These are phyloP conservation scores for Mycena haematopus DNA, from an alignment of 768 basidiomycete genomes.

Conservation along the genomic window DNA sequence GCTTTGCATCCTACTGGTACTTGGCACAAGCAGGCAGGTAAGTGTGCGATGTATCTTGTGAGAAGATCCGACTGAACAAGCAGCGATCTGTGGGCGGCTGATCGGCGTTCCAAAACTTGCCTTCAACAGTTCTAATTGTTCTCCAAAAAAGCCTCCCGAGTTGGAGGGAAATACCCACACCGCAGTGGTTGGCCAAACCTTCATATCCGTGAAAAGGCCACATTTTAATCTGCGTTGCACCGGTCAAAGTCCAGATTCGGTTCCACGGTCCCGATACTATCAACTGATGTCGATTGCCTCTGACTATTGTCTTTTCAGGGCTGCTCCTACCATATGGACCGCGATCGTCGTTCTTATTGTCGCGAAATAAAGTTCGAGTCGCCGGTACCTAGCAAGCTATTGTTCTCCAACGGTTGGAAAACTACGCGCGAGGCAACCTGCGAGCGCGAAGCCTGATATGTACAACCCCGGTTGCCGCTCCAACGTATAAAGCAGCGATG, in stretches of 20 bases:
- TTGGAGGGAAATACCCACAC: neutral
- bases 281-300: neutral
- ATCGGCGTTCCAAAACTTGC: slow-evolving; percentile 2
- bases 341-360: slow-evolving; percentile 23
- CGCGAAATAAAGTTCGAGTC: neutral
- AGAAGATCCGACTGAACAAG: neutral
- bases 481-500: slow-evolving; percentile 4
- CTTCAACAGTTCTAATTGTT: slow-evolving; percentile 16
- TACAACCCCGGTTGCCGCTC: neutral
- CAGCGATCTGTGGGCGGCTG: slow-evolving; percentile 6
- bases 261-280: neutral
- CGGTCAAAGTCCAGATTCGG: neutral
- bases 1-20: too few relatives aligned
- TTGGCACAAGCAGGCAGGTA: too few relatives aligned
- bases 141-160: neutral
- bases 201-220: too few relatives aligned
- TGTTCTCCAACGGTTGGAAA: slow-evolving; percentile 5
- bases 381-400: slow-evolving; percentile 2
- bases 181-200: too few relatives aligned
- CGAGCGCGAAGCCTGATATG: neutral
- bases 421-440: neutral
- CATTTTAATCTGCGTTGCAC: neutral
- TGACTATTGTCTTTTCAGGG: slow-evolving; percentile 18
- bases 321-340: slow-evolving; percentile 4
- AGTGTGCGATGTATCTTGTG: neutral